Base-by-base conservation (phyloP, 2,329 filamentous ascomycete species). In the Paramyrothecium roridum region DNA sequence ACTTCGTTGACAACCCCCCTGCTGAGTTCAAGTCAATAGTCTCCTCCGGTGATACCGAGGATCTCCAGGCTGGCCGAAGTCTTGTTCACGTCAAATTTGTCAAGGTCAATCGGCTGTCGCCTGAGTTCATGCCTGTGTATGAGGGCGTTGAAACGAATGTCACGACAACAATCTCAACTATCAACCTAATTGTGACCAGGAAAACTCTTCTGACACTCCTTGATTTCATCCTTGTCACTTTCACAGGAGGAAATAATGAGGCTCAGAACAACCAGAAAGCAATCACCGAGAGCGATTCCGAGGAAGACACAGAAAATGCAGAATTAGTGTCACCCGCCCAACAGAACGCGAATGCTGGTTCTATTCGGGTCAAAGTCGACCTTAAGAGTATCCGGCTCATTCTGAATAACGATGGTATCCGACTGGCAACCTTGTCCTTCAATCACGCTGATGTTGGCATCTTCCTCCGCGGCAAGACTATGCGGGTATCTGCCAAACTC, bases 1-100 rank as follows among this genome's bases (percentile, higher is more conserved):
- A 99, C 67, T 93, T 98, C 67, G 93, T 99, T 10, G 93, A 95
- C 61, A 89, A 93, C 53, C 87, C 92, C 0, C 78, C 90, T 0
- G 88, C 89, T 8, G 93, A 98, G 66, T 99, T 99, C 79, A 96
- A 95, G 73, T 93, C 93, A 23, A 96, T 99, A 52, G 85, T 99
- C n/a, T 96, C 93, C 0, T 97, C 95, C 1, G 84, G 84, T 0
- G 85, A 88, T 50, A 72, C 76, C 8, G 84, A 87, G 47, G 93
- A 96, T 66, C 86, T 88, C 23, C 82, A 87, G 48, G 84, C 89
- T 56, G 86, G 90, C 57, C 84, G 90, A 57, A 91, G 96, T 63
- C 82, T 99, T 13, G 90, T 99, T 62, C 86, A 88, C 52, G 82
- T 99, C 64, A 96, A 93, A 66, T 96, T 96, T 65, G 82, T 91